Evolutionary conservation across 2,329 filamentous ascomycete species (phyloP).

Genomic region (Calonectria naviculata): DNA sequence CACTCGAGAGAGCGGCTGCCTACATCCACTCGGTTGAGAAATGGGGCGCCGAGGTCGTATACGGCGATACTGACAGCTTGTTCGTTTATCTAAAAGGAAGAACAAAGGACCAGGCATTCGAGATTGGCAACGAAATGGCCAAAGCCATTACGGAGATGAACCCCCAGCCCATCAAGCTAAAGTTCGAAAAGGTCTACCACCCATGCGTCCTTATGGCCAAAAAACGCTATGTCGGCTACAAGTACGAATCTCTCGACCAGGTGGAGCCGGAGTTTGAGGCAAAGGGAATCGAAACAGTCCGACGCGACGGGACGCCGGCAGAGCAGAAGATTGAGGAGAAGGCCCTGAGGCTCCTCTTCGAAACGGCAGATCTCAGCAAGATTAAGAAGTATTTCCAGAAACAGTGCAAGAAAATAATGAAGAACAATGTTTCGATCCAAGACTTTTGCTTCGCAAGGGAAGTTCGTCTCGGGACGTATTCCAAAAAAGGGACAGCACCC

Average conservation of each 20-base stretch:
- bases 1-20: conserved; percentile 91
- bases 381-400: conserved; percentile 91
- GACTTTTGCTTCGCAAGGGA: conserved; percentile 97
- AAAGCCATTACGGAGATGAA: conserved; percentile 89
- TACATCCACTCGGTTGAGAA: conserved; percentile 87
- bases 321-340: conserved; percentile 98
- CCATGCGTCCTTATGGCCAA: conserved; percentile 95
- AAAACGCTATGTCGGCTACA: conserved; percentile 98
- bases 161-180: conserved; percentile 91
- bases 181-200: conserved; percentile 98
- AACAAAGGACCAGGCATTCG: conserved; percentile 88
- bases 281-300: conserved; percentile 97
- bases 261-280: conserved; percentile 90
- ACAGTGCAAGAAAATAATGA: conserved; percentile 94
- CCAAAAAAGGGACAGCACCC: conserved; percentile 79
- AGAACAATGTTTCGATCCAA: conserved; percentile 86
- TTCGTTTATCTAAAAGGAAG: conserved; percentile 92
- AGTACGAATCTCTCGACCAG: conserved; percentile 86
- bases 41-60: conserved; percentile 97
- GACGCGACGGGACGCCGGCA: conserved; percentile 92
- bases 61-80: conserved; percentile 96
- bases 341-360: conserved; percentile 87
- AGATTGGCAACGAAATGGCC: conserved; percentile 92
- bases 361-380: conserved; percentile 87
- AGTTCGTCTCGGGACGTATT: conserved; percentile 89